Base-by-base conservation (phyloP, 2,329 filamentous ascomycete genomes). In the Talaromyces rugulosus region DNA sequence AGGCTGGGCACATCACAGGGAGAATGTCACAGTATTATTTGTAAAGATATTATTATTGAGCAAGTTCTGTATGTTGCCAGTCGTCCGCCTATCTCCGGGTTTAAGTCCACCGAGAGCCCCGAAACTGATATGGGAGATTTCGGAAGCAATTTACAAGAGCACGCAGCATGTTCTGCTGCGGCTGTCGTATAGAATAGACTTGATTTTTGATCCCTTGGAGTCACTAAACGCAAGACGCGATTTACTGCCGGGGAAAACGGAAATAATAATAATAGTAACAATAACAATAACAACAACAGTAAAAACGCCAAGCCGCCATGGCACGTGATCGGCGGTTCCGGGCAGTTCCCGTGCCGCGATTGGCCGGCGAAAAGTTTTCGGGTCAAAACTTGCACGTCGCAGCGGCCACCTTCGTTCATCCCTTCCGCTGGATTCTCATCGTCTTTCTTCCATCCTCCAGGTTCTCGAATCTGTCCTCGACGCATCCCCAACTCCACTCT, bases 331-430 rank as follows among this genome's bases (percentile, higher is more conserved):
- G 18, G 44, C 23, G 53, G 18, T 18, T 9, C n/a, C 60, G 52
- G 56, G 55, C 47, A 40, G 56, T 11, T 34, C 56, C 55, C 60
- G 60, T 58, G 60, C 56, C 28, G 33, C 60, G 60, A 62, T 58
- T 62, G 60, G 55, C 51, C 50, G 34, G 60, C 60, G 60, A 62
- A 62, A 62, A 62, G 60, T 62, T 62, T 62, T 62, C 60, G 60
- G 60, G 51, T 40, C 53, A 56, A 56, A 56, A 56, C 33, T 33
- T 56, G 53, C 27, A 18, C 44, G 44, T 27, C 23, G 44, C 3
- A 51, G n/a, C 27, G 51, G 51, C 27, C 31, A 31, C 52, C 28
- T 6, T 12, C 30, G 4, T 56, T 27, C 33, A 36, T 56, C 33
- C 33, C 55, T 56, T 56, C 55, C 44, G 31, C 31, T 8, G 28